These are phyloP conservation scores for Adansonia digitata DNA, from an alignment of 345 rosid species.

Conservation along the genomic window DNA sequence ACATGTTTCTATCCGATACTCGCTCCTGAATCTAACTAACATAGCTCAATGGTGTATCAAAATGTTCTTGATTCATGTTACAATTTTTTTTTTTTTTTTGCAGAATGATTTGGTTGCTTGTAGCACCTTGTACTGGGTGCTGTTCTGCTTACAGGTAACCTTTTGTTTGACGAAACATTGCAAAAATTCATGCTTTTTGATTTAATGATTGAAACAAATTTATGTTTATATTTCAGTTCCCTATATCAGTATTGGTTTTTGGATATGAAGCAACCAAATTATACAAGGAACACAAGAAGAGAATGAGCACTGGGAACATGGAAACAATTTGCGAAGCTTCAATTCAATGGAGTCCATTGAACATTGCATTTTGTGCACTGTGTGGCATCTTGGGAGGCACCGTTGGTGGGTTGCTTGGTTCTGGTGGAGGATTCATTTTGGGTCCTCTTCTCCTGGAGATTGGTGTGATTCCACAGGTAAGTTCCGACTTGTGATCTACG, in stretches of 20 bases:
- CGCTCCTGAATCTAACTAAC: too few relatives aligned
- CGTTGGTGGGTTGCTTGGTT: conserved; percentile 93
- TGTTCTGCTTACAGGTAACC: conserved; percentile 75
- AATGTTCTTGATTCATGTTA: conserved; percentile 3
- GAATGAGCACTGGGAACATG: conserved; percentile 53
- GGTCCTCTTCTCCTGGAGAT: conserved; percentile 96
- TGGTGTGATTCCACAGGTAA: conserved; percentile 92
- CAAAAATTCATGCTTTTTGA: neutral
- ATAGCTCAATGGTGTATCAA: neutral
- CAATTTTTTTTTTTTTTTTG: conserved; percentile 9
- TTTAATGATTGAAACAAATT: neutral
- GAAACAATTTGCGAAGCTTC: conserved; percentile 83
- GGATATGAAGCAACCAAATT: conserved; percentile 66
- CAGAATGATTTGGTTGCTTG: conserved; percentile 75
- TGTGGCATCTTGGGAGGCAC: conserved; percentile 83
- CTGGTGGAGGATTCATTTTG: conserved; percentile 92
- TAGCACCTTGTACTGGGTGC: conserved; percentile 67
- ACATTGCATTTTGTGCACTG: conserved; percentile 73
- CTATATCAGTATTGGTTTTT: conserved; percentile 53
- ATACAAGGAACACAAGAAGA: conserved; percentile 50
- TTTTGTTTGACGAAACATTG: neutral
- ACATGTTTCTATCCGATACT: too few relatives aligned
- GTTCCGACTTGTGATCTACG: too few relatives aligned
- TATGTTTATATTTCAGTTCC: conserved; percentile 45
- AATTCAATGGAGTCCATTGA: conserved; percentile 71